Percentiles rank a stretch among this genome's conserved stretches.
Evolutionary conservation across 805 yeast genomes (phyloP).

Genomic region (Myxozyma monticola): DNA sequence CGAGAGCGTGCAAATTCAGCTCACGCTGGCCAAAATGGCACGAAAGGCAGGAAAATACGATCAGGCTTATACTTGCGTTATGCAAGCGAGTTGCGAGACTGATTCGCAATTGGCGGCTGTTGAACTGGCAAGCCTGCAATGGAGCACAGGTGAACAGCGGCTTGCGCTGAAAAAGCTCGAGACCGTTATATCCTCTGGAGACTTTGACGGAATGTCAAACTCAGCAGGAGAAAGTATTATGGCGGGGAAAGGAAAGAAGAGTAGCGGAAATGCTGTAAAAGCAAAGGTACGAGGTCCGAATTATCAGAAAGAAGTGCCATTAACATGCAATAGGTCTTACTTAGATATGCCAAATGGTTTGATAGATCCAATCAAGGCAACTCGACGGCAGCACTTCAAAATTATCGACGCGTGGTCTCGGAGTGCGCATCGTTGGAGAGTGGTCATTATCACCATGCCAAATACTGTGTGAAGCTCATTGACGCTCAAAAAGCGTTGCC

Average conservation of each 20-base stretch:
- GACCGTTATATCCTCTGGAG: conserved; percentile 26
- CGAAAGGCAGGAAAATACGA: conserved; percentile 69
- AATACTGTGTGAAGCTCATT: conserved; percentile 71
- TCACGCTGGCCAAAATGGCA: conserved; percentile 62
- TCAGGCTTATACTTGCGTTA: conserved; percentile 65
- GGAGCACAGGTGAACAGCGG: conserved; percentile 87
- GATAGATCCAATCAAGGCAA: conserved; percentile 82
- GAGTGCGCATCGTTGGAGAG: conserved; percentile 67
- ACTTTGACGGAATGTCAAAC: conserved; percentile 16
- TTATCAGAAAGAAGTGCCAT: background rate
- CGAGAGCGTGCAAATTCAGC: conserved; percentile 46
- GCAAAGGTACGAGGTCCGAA: conserved; percentile 9
- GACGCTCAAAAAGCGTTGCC: conserved; percentile 59
- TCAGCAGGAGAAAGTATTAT: background rate
- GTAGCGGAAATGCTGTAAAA: conserved; percentile 2
- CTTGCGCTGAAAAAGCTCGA: conserved; percentile 57
- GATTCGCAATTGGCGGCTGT: conserved; percentile 38
- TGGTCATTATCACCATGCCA: conserved; percentile 77
- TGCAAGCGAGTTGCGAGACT: conserved; percentile 51
- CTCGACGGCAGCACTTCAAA: conserved; percentile 66
- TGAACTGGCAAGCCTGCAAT: conserved; percentile 77
- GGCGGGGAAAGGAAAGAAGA: too few species aligned
- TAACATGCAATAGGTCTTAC: conserved; percentile 46
- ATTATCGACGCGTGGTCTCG: conserved; percentile 60
- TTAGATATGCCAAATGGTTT: conserved; percentile 84